Evolutionary conservation across 139 green algal genomes (phyloP).

Genomic region (Chlorella sorokiniana): DNA sequence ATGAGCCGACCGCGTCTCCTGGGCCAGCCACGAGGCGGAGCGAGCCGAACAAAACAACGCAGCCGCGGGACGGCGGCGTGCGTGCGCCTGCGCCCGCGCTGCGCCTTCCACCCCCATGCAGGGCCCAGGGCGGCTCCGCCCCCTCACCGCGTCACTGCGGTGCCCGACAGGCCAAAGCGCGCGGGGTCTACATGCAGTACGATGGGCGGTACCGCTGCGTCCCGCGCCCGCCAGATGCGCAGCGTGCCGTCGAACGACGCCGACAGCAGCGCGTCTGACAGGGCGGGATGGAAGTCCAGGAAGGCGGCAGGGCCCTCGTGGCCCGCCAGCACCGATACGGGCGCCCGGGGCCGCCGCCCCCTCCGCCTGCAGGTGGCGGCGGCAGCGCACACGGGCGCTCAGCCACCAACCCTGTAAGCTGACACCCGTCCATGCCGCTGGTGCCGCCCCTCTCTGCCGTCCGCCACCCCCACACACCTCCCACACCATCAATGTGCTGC

Average conservation of each 20-base stretch:
- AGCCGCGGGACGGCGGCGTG: no score
- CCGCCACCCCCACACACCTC: no score
- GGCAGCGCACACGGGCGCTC: not conserved
- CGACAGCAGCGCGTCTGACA: slow-evolving; percentile 66
- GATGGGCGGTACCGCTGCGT: slow-evolving; percentile 35
- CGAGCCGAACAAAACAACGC: no score
- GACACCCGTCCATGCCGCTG: no score
- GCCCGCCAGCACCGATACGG: slow-evolving; percentile 65
- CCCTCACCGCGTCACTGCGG: not conserved
- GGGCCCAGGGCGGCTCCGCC: not conserved
- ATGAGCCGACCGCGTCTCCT: no score
- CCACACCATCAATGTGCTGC: no score
- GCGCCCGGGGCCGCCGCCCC: slow-evolving; percentile 43
- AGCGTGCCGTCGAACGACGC: slow-evolving; percentile 73
- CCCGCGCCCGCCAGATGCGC: slow-evolving; percentile 69
- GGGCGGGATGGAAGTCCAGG: slow-evolving; percentile 68
- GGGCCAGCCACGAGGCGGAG: not conserved
- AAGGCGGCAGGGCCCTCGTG: slow-evolving; percentile 62
- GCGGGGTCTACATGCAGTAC: slow-evolving; percentile 41
- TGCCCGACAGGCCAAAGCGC: slow-evolving; percentile 24
- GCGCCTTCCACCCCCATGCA: not conserved
- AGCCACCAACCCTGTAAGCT: no score
- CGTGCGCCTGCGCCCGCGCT: no score
- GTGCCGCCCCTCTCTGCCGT: no score
- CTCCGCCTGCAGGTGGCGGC: not conserved